Evolutionary conservation across 2,329 filamentous ascomycete genomes (phyloP).

Genomic region (Arthrobotrys iridis): DNA sequence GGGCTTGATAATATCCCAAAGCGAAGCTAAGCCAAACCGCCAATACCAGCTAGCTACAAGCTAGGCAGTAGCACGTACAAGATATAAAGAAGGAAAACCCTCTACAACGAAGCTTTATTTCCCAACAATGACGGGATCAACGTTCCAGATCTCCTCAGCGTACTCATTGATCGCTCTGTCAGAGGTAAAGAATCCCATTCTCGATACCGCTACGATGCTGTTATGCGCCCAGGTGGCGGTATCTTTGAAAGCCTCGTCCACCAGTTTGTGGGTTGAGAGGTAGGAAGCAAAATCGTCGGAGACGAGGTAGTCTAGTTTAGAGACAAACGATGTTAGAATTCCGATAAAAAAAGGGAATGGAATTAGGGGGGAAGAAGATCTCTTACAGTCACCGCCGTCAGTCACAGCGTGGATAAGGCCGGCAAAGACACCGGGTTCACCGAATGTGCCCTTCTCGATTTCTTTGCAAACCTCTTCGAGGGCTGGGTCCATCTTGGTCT

Average conservation of each 20-base stretch:
- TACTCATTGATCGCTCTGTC: conserved; percentile 87
- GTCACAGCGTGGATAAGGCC: conserved; percentile 84
- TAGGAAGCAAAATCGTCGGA: conserved; percentile 98
- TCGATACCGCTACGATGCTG: conserved; percentile 83
- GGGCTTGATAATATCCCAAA: no score
- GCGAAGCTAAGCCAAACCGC: no score
- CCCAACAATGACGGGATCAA: conserved; percentile 73
- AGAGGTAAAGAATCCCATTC: conserved; percentile 98
- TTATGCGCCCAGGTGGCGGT: conserved; percentile 93
- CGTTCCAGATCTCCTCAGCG: conserved; percentile 95
- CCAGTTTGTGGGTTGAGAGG: conserved; percentile 85
- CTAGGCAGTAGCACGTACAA: no score
- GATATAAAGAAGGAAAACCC: no score
- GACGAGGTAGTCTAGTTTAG: conserved; percentile 77
- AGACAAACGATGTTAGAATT: neutral
- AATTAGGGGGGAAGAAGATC: neutral
- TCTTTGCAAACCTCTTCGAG: conserved; percentile 83
- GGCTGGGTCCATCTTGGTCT: conserved; percentile 78
- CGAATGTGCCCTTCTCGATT: conserved; percentile 83
- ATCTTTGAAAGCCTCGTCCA: conserved; percentile 91
- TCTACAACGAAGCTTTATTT: no score
- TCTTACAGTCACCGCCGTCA: conserved; percentile 81
- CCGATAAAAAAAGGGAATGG: neutral
- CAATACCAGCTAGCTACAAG: no score
- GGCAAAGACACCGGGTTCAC: conserved; percentile 79